These are phyloP conservation scores for Nitzschia inconspicua DNA, from an alignment of 108 stramenopile species.

Conservation along the genomic window DNA sequence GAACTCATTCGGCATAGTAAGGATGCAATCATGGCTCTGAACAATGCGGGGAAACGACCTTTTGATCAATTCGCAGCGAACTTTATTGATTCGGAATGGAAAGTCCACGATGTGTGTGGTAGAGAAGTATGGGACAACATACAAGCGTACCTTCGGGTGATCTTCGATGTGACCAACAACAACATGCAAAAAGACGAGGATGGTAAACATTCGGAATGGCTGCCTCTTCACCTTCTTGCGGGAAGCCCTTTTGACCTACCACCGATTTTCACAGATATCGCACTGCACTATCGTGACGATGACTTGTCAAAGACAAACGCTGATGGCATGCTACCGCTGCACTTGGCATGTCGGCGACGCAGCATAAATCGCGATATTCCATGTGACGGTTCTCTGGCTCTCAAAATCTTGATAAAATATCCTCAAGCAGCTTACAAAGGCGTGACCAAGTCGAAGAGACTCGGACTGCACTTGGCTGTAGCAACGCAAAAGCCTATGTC, in stretches of 20 bases:
- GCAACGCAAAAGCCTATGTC: conserved; percentile 3
- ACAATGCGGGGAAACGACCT: conserved; percentile 9
- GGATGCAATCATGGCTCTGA: conserved; percentile 3
- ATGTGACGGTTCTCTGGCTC: background rate
- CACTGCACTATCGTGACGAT: conserved; percentile 7
- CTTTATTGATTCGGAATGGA: conserved; percentile 15
- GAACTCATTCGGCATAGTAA: conserved; percentile 14
- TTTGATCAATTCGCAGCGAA: conserved; percentile 25
- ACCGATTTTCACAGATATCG: conserved; percentile 22
- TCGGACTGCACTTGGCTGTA: conserved; percentile 18
- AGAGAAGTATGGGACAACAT: conserved; percentile 17
- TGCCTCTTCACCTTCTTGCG: conserved; percentile 24
- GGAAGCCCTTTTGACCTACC: conserved; percentile 7
- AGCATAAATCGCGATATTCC: background rate
- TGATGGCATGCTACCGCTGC: conserved; percentile 21
- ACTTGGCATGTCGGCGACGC: conserved; percentile 10
- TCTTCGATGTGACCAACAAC: background rate
- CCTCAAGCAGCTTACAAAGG: conserved; percentile 9
- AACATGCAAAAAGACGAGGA: too few relatives aligned
- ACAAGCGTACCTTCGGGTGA: conserved; percentile 10
- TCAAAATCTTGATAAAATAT: conserved; percentile 15
- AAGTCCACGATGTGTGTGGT: conserved; percentile 16
- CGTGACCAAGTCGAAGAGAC: background rate
- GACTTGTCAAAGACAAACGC: conserved; percentile 9
- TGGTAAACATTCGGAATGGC: background rate